phyloP scores from a whole-genome alignment of 2,329 filamentous ascomycete species.

The Fusarium stilboides region DNA sequence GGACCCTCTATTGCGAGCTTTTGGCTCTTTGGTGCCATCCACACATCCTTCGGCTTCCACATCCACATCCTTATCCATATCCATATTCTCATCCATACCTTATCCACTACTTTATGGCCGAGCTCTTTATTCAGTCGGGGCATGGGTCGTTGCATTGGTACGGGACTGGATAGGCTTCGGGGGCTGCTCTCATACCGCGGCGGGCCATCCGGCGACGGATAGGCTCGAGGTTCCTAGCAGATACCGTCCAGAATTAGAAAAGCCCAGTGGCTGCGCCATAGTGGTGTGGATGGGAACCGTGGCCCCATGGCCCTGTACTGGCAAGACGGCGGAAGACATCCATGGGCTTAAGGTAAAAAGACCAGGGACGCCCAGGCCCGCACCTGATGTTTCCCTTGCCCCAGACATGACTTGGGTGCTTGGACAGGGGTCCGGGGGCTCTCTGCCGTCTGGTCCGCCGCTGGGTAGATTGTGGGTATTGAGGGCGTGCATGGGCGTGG shows the following conservation, averaged over 20 bases:
- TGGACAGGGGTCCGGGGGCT: conserved; percentile 47
- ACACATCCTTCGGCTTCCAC: conserved; percentile 28
- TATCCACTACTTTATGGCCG: conserved; percentile 49
- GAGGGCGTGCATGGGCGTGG: conserved; percentile 36
- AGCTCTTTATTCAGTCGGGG: conserved; percentile 50
- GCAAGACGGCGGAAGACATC: conserved; percentile 36
- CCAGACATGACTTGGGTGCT: conserved; percentile 48
- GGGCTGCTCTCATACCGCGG: conserved; percentile 49
- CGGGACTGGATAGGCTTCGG: conserved; percentile 42
- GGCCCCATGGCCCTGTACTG: conserved; percentile 37
- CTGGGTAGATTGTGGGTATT: conserved; percentile 35
- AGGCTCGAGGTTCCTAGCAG: conserved; percentile 39
- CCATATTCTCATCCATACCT: conserved; percentile 38
- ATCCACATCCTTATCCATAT: conserved; percentile 30
- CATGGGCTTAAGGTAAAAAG: conserved; percentile 38
- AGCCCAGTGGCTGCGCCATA: conserved; percentile 54
- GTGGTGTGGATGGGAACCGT: conserved; percentile 49
- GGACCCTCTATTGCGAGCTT: conserved; percentile 30
- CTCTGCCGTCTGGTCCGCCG: conserved; percentile 51
- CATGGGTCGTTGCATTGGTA: conserved; percentile 49
- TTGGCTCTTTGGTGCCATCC: conserved; percentile 32
- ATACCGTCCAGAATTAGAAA: conserved; percentile 56
- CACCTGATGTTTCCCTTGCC: conserved; percentile 52
- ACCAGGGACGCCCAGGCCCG: conserved; percentile 41
- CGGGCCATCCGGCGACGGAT: conserved; percentile 51